phyloP scores from a whole-genome alignment of 257 asterid species.

The Pogostemon cablin region DNA sequence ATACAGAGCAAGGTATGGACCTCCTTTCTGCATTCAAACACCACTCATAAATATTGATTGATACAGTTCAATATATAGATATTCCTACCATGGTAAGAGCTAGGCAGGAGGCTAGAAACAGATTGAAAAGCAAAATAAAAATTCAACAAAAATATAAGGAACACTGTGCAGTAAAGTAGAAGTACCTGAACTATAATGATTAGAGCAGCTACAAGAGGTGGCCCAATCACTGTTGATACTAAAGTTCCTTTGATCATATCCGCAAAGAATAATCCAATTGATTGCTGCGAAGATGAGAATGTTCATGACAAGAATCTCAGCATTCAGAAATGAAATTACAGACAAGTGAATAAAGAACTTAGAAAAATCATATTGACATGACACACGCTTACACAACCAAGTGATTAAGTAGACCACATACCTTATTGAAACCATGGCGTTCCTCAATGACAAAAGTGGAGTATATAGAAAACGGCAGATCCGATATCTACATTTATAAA shows the following conservation, averaged over 20 bases:
- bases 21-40: conserved; percentile 87
- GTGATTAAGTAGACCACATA: conserved; percentile 32
- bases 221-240: conserved; percentile 73
- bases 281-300: conserved; percentile 64
- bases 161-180: conserved; percentile 20
- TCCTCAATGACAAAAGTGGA: conserved; percentile 96
- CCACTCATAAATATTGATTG: conserved; percentile 20
- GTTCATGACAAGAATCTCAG: conserved; percentile 26
- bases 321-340: conserved; percentile 6
- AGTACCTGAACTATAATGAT: conserved; percentile 88
- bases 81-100: conserved; percentile 11
- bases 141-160: conserved; percentile 6
- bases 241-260: conserved; percentile 87
- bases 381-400: conserved; percentile 12
- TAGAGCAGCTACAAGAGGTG: conserved; percentile 97
- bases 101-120: neutral
- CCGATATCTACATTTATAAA: conserved; percentile 72
- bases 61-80: conserved; percentile 21
- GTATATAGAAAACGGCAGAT: conserved; percentile 88
- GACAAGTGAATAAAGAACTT: neutral
- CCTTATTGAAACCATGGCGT: conserved; percentile 95
- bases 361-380: conserved; percentile 12
- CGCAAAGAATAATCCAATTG: conserved; percentile 77
- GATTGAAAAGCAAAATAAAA: neutral
- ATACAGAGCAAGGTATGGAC: conserved; percentile 95